Percentiles rank a stretch among this genome's conserved stretches.
Conservation (phyloP, 495 filamentous ascomycete species). For the Hyaloscypha hepaticicola region DNA sequence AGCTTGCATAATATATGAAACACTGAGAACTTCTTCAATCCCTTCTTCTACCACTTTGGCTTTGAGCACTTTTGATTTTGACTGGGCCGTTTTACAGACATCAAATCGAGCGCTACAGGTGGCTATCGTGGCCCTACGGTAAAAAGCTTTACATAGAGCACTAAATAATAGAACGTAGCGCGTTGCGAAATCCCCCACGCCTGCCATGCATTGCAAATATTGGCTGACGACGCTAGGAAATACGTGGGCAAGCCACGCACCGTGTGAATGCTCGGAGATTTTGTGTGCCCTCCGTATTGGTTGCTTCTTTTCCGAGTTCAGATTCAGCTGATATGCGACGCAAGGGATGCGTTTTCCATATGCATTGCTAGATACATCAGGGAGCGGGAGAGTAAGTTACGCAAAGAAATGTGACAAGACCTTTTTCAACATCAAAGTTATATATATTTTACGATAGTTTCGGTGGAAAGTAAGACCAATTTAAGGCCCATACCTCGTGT, state of each 20-base stretch:
- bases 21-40: no score
- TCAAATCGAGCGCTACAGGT: background rate
- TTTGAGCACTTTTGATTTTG: background rate
- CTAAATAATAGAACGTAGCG: background rate
- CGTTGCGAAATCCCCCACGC: background rate
- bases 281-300: constrained; percentile 9
- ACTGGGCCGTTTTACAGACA: background rate
- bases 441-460: no score
- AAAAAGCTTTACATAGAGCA: background rate
- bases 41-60: no score
- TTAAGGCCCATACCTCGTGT: no score
- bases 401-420: no score
- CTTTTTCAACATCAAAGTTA: no score
- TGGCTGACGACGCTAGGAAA: constrained; percentile 2
- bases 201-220: background rate
- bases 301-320: constrained; percentile 6
- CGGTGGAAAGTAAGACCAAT: no score
- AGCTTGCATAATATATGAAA: no score
- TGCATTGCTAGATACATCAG: background rate
- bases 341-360: background rate
- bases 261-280: background rate
- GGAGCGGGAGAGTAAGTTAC: background rate
- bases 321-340: background rate
- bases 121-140: background rate
- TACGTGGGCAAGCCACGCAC: background rate